Percentiles rank a stretch among this genome's conserved stretches.
Conservation (phyloP, 2,329 filamentous ascomycete species). For the Ceratocystis harringtonii region DNA sequence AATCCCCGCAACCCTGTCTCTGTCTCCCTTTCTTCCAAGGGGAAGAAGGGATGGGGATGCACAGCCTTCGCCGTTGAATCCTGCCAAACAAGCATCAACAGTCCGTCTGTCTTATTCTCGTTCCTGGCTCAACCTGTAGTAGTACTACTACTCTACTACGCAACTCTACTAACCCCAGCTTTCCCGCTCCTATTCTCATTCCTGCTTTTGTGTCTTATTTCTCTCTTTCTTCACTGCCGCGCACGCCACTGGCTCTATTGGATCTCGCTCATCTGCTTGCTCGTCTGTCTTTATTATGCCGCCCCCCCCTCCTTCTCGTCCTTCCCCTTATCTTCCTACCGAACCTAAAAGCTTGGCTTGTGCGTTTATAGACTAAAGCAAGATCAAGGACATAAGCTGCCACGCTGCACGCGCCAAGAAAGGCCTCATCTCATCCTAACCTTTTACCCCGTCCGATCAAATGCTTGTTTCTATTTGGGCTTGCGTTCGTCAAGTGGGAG, state of each 20-base stretch:
- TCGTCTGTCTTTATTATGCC: not conserved
- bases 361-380: not conserved
- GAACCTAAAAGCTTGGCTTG: not conserved
- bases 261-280: too few relatives aligned
- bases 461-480: not conserved
- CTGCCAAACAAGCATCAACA: not conserved
- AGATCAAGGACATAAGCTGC: not conserved
- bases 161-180: not conserved
- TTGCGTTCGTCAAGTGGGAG: too few relatives aligned
- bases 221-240: not conserved
- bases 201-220: not conserved
- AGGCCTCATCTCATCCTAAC: not conserved
- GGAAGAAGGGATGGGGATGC: not conserved
- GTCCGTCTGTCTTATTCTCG: not conserved
- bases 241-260: not conserved
- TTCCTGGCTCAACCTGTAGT: not conserved
- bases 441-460: not conserved
- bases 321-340: not conserved
- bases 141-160: too few relatives aligned
- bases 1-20: too few relatives aligned
- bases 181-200: not conserved
- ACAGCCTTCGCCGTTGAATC: not conserved
- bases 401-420: slow-evolving; percentile 7
- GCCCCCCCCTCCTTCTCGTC: not conserved
- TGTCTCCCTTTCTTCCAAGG: too few relatives aligned